phyloP scores from a whole-genome alignment of 78 protist genomes.

The Emiliania huxleyi region DNA sequence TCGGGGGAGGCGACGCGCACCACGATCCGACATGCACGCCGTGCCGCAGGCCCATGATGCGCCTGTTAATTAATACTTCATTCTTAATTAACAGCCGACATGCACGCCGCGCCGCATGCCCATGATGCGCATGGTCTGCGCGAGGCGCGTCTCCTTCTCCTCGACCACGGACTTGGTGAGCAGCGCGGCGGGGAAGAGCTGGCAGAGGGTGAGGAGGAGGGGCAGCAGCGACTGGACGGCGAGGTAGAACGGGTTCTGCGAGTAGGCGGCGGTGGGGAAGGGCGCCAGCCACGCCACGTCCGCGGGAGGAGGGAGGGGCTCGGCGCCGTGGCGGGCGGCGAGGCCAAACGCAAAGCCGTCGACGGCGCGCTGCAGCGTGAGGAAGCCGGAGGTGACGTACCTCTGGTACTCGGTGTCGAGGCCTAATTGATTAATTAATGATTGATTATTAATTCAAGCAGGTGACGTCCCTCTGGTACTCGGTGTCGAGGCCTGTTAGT shows the following conservation, averaged over 20 bases:
- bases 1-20: too few species aligned
- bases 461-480: background rate
- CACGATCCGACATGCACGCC: too few species aligned
- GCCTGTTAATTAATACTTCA: too few species aligned
- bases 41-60: too few species aligned
- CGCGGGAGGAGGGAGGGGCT: background rate
- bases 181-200: conserved; percentile 31
- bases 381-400: conserved; percentile 15
- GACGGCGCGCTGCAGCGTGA: background rate
- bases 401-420: background rate
- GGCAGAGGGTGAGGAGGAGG: background rate
- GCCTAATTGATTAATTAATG: too few species aligned
- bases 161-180: background rate
- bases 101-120: background rate
- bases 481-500: background rate
- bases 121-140: conserved; percentile 33
- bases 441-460: too few species aligned
- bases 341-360: background rate
- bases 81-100: too few species aligned
- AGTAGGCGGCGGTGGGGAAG: conserved; percentile 17
- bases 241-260: background rate
- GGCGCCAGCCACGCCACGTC: background rate
- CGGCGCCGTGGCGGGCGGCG: background rate
- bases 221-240: background rate
- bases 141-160: conserved; percentile 14